Conservation (phyloP, 768 basidiomycete genomes). For the Boletus eberwhitei region DNA sequence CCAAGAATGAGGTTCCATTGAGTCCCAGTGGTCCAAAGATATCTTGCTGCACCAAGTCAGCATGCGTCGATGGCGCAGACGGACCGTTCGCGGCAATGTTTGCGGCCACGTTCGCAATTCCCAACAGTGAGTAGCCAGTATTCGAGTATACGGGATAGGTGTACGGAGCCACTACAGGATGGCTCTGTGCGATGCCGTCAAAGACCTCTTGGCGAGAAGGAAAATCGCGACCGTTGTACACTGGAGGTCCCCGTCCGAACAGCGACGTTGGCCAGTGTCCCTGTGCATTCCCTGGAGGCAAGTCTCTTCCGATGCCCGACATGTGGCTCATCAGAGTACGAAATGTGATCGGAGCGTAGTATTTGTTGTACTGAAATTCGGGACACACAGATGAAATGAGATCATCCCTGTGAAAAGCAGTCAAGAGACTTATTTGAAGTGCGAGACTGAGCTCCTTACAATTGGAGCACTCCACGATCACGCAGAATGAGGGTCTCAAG, state of each 20-base stretch:
- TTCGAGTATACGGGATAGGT: constrained; percentile 43
- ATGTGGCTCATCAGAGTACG: constrained; percentile 44
- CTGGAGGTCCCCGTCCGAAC: constrained; percentile 27
- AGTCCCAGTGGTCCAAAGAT: constrained; percentile 47
- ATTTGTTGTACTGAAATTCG: constrained; percentile 20
- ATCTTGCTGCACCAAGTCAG: constrained; percentile 44
- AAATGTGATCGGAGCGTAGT: constrained; percentile 34
- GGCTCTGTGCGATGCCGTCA: constrained; percentile 35
- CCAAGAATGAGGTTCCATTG: constrained; percentile 41
- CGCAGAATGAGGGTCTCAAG: constrained; percentile 48
- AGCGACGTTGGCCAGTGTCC: constrained; percentile 40
- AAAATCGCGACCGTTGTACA: constrained; percentile 29
- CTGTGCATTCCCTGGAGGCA: constrained; percentile 32
- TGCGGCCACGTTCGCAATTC: constrained; percentile 36
- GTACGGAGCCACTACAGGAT: constrained; percentile 42
- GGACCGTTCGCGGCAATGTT: constrained; percentile 16
- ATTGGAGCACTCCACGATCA: constrained; percentile 40
- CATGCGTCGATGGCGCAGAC: constrained; percentile 32
- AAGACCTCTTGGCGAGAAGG: constrained; percentile 34
- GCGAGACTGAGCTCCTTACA: constrained; percentile 25
- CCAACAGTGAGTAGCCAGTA: constrained; percentile 35
- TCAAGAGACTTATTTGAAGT: background rate
- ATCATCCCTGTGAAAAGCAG: constrained; percentile 39
- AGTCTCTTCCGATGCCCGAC: constrained; percentile 31
- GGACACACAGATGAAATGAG: constrained; percentile 36